Conservation (phyloP, 805 yeast genomes). For the Saccharomyces cerevisiae region DNA sequence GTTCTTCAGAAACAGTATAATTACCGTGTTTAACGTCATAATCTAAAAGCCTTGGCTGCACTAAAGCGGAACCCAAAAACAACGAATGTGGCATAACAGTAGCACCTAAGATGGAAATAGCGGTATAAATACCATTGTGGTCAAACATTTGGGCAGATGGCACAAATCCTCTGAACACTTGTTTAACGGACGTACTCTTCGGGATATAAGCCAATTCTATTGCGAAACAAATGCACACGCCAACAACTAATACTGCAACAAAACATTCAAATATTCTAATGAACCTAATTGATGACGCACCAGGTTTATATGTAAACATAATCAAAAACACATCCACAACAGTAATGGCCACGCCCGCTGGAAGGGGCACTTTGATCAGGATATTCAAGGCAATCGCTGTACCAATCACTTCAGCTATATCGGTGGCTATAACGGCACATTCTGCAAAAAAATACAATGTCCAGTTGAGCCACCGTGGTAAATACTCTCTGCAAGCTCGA, state of each 20-base stretch:
- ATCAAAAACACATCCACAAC: constrained; percentile 74
- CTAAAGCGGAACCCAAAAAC: constrained; percentile 78
- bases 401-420: constrained; percentile 90
- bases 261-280: constrained; percentile 68
- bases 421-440: constrained; percentile 83
- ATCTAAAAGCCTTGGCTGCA: constrained; percentile 74
- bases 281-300: constrained; percentile 63
- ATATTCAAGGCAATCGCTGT: constrained; percentile 82
- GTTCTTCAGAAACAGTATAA: constrained; percentile 27
- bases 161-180: constrained; percentile 57
- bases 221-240: constrained; percentile 75
- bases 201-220: constrained; percentile 57
- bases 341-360: constrained; percentile 72
- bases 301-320: constrained; percentile 69
- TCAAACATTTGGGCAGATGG: constrained; percentile 47
- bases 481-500: constrained; percentile 65
- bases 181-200: constrained; percentile 35
- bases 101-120: constrained; percentile 82
- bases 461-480: constrained; percentile 60
- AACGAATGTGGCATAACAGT: constrained; percentile 91
- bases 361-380: constrained; percentile 62
- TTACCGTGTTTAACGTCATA: constrained; percentile 56
- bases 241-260: constrained; percentile 61
- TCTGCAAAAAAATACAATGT: constrained; percentile 72
- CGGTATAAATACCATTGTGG: constrained; percentile 59